Base-by-base conservation (phyloP, 176 grass and related monocot genomes). In the Tuctoria greenei region DNA sequence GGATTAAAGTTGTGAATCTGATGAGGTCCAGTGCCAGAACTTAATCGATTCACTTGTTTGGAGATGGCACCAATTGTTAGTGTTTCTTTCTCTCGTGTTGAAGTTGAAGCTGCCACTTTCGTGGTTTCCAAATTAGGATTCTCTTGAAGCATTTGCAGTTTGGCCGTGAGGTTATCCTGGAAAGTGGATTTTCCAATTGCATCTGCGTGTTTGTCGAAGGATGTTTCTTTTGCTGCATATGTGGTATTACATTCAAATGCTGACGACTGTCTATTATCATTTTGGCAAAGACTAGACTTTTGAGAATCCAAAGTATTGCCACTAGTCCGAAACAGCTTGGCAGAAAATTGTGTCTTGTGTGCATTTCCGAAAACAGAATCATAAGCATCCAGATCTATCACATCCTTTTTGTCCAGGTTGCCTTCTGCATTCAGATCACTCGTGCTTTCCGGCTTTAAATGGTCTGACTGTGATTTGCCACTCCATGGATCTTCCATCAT, bases 61-160 rank as follows among this genome's bases (percentile, higher is more conserved):
- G 89, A 81, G 66, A 86, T 92, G 56, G 73, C 81, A 72, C 61
- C 73, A 69, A 94, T 91, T 52, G 82, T 73, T 74, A 93, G 66
- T 73, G 80, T 72, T 84, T 89, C 88, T 83, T 90, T 90, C 60
- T 47, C 72, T 79, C 72, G 67, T 24, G 60, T 79, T 66, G 88
- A 91, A 54, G 34, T 73, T 70, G 88, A 91, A 54, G 39, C 78
- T 72, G 71, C 51, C 65, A 15, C 25, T 6, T 77, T 73, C 51
- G 55, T 66, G 27, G 51, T 88, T 83, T 71, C 72, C 8, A 59
- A 11, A 10, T 41, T 21, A 61, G 44, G 35, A 60, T 36, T 77
- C 46, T 85, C 78, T 31, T 62, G 75, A 78, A 73, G 21, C 34
- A 42, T 51, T 60, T 80, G 69, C 28, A 58, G 50, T 64, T 81